Base-by-base conservation (phyloP, 129 eudicot species). In the Saposhnikovia divaricata region DNA sequence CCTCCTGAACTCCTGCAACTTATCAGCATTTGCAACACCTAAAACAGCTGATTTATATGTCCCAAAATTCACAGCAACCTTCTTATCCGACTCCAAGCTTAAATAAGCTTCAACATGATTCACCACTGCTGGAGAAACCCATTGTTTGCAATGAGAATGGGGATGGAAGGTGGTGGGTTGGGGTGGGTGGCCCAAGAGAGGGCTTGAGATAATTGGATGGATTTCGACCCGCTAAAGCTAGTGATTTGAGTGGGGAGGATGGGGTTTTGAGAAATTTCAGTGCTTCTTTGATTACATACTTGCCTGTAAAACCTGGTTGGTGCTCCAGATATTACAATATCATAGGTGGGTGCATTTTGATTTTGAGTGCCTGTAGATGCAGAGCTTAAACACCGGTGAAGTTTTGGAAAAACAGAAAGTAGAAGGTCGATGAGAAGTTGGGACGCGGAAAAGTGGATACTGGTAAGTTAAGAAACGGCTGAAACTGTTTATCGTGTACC, bases 241-340 rank as follows among this genome's bases (percentile, higher is more conserved):
- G 81, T 76, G 89, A 13, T 68, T 85, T 88, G 84, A 91, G 86
- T 7, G 96, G 92, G 25, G 91, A 86, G 9, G 85, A 66, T 0
- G 90, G 92, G 55, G 86, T 14, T 73, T 88, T 79, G 84, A 94
- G 85, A 87, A 88, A 90, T 55, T 91, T 92, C 48, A 95, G 97
- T 81, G 96, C 92, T 89, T 95, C 96, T 46, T 84, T 83, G 76
- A 92, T 79, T 1, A 95, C 97, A 82, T 92, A 85, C 78, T 92
- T 95, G 9, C 97, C 98, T 13, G 98, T 95, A 87, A 90, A 92
- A 44, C 98, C 97, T n/a, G 97, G 92, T 2, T n/a, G 97, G 92
- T 2, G 98, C 97, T 25, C 97, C 96, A 27, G 90, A 78, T 76
- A 95, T 92, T 34, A 90, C 71, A 16, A 92, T 51, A 81, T 95